These are phyloP conservation scores for Daucus carota DNA, from an alignment of 129 eudicot species.

Conservation along the genomic window DNA sequence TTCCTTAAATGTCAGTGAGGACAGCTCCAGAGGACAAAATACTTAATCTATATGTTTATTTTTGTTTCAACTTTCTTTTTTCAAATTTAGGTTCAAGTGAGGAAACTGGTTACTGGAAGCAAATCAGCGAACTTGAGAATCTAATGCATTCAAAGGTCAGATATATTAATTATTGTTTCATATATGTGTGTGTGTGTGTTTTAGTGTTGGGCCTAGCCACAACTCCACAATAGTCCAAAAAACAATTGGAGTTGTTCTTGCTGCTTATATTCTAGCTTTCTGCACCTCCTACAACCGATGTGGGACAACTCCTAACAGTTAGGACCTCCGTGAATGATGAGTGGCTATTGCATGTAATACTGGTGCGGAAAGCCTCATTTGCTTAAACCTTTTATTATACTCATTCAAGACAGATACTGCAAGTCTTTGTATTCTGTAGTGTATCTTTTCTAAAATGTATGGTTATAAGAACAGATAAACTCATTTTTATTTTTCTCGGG, in stretches of 20 bases:
- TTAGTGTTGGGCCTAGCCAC: no score
- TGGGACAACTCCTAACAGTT: no score
- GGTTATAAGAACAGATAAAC: not conserved
- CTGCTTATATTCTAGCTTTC: no score
- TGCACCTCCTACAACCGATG: no score
- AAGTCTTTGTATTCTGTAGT: not conserved
- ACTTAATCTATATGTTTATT: not conserved
- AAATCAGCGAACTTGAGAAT: constrained; percentile 57
- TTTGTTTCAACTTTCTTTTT: not conserved
- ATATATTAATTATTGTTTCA: no score
- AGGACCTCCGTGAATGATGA: not conserved
- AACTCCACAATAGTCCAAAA: no score
- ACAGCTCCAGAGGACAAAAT: not conserved
- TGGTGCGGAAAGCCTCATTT: not conserved
- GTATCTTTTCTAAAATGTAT: not conserved
- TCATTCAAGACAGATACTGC: not conserved
- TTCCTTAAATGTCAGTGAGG: not conserved
- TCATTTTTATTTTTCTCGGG: not conserved
- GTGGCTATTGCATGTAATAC: not conserved
- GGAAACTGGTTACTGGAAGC: constrained; percentile 39
- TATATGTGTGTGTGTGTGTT: no score
- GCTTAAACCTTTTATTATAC: not conserved
- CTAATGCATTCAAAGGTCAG: constrained; percentile 81
- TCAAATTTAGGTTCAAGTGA: constrained; percentile 39
- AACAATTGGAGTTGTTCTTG: no score